phyloP scores from a whole-genome alignment of 1,284 basidiomycete genomes.

The Fomitopsis betulina region DNA sequence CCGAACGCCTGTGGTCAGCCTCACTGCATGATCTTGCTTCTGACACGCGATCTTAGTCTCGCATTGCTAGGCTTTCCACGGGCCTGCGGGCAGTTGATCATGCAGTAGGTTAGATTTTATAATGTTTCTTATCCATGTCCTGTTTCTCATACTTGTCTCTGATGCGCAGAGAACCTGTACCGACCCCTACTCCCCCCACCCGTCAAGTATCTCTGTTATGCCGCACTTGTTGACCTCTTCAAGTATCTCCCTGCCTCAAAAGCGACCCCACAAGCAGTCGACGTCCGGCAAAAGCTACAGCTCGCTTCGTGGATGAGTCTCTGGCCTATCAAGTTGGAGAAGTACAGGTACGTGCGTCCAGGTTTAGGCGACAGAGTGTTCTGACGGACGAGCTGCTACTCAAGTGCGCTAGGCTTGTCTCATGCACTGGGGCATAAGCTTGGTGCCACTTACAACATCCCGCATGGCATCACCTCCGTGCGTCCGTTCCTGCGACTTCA shows the following conservation, averaged over 20 bases:
- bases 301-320: slow-evolving; percentile 78
- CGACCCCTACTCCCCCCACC: slow-evolving; percentile 53
- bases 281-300: slow-evolving; percentile 64
- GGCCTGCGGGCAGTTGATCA: slow-evolving; percentile 78
- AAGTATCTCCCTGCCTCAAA: slow-evolving; percentile 66
- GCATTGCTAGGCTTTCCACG: slow-evolving; percentile 64
- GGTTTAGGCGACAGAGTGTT: neutral
- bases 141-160: neutral
- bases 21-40: neutral
- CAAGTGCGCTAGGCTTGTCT: slow-evolving; percentile 65
- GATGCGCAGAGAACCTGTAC: slow-evolving; percentile 60
- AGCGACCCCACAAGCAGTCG: slow-evolving; percentile 51
- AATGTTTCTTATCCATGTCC: neutral
- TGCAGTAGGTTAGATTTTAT: slow-evolving; percentile 47
- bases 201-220: slow-evolving; percentile 58
- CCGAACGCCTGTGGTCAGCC: slow-evolving; percentile 66
- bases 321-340: slow-evolving; percentile 60
- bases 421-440: slow-evolving; percentile 74
- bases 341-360: slow-evolving; percentile 38
- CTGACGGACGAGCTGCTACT: too few relatives aligned
- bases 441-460: slow-evolving; percentile 72
- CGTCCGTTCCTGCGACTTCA: slow-evolving; percentile 16
- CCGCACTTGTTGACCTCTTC: slow-evolving; percentile 70
- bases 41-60: too few relatives aligned
- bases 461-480: slow-evolving; percentile 80